Conservation (phyloP, 2,329 filamentous ascomycete genomes). For the Colletotrichum higginsianum region DNA sequence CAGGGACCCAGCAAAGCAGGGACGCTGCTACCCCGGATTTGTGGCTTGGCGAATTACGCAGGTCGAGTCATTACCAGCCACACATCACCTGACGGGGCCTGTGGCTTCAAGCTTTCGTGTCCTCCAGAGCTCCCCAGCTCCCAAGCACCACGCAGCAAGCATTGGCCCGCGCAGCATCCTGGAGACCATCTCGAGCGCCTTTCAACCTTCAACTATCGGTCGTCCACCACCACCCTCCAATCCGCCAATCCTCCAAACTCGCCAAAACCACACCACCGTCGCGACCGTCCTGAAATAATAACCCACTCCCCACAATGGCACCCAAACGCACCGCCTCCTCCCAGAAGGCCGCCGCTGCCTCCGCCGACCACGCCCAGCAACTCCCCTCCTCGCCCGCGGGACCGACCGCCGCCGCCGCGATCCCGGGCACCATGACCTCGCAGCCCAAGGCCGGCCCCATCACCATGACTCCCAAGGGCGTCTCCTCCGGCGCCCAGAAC, state of each 20-base stretch:
- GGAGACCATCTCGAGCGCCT: constrained; percentile 32
- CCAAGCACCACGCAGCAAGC: constrained; percentile 17
- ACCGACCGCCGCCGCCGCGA: constrained; percentile 40
- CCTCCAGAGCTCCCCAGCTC: constrained; percentile 46
- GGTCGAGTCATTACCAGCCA: constrained; percentile 16
- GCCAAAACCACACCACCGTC: constrained; percentile 17
- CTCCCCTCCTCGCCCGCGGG: constrained; percentile 43
- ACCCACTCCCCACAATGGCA: constrained; percentile 57
- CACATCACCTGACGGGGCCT: constrained; percentile 36
- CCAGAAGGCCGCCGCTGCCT: constrained; percentile 34
- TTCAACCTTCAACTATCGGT: constrained; percentile 12
- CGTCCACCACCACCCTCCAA: constrained; percentile 1
- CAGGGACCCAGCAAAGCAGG: background rate
- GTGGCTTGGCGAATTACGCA: constrained; percentile 14
- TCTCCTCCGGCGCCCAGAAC: constrained; percentile 51
- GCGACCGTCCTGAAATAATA: constrained; percentile 25
- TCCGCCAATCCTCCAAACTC: constrained; percentile 33
- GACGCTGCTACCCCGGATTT: constrained; percentile 36
- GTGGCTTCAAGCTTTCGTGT: constrained; percentile 54
- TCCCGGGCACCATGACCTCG: constrained; percentile 42
- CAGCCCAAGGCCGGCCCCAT: constrained; percentile 42
- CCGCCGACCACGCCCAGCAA: constrained; percentile 40
- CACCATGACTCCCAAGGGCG: constrained; percentile 43
- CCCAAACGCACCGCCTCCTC: constrained; percentile 61
- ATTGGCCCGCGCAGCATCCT: constrained; percentile 5